Percentiles rank a stretch among this genome's conserved stretches.
These are phyloP conservation scores for Ogataea trehalophila DNA, from an alignment of 805 yeast genomes.

Conservation along the genomic window DNA sequence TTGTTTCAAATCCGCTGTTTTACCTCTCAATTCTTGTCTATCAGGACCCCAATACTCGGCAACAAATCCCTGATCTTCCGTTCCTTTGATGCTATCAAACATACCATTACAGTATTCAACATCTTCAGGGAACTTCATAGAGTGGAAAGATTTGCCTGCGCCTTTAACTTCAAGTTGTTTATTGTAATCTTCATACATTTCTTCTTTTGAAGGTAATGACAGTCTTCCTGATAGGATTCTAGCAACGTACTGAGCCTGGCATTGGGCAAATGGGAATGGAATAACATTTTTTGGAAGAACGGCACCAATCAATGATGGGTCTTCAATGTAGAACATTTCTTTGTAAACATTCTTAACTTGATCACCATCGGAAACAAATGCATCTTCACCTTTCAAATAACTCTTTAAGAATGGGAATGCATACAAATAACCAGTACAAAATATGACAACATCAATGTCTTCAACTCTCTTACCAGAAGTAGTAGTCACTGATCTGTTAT, in stretches of 20 bases:
- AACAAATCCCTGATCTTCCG: constrained; percentile 31
- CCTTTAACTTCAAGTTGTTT: constrained; percentile 39
- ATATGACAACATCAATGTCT: constrained; percentile 53
- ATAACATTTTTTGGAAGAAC: constrained; percentile 43
- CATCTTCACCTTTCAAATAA: constrained; percentile 26
- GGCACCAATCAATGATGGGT: constrained; percentile 39
- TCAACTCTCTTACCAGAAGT: constrained; percentile 42
- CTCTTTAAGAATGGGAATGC: constrained; percentile 56
- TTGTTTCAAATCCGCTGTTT: constrained; percentile 25
- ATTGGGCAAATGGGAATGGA: constrained; percentile 47
- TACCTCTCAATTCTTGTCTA: constrained; percentile 21
- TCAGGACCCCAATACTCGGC: constrained; percentile 29
- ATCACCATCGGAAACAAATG: constrained; percentile 31
- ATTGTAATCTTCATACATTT: constrained; percentile 32
- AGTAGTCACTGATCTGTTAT: constrained; percentile 36
- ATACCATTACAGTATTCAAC: constrained; percentile 51
- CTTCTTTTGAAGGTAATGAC: constrained; percentile 34
- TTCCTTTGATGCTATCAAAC: constrained; percentile 32
- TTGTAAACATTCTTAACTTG: constrained; percentile 37
- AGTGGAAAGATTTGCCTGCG: constrained; percentile 45
- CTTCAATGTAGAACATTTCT: constrained; percentile 42
- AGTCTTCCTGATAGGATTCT: constrained; percentile 39
- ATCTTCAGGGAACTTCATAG: constrained; percentile 51
- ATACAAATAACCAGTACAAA: constrained; percentile 73
- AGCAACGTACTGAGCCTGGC: constrained; percentile 41